These are phyloP conservation scores for Lasiosphaeris hirsuta DNA, from an alignment of 495 filamentous ascomycete genomes.

Conservation along the genomic window DNA sequence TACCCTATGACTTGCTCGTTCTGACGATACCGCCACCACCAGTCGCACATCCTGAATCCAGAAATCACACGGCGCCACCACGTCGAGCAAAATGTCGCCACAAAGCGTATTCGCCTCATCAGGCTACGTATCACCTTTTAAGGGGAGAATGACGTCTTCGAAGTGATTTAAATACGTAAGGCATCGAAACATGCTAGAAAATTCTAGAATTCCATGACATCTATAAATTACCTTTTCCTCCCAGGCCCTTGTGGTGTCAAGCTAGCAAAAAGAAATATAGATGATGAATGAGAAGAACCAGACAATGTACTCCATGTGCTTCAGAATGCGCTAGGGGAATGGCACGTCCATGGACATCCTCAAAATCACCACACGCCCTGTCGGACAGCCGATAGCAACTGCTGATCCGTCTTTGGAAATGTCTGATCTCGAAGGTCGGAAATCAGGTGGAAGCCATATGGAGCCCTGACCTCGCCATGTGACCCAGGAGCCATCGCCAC, in stretches of 20 bases:
- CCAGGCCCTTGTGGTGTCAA: not conserved
- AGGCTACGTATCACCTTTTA: not conserved
- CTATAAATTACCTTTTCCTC: not conserved
- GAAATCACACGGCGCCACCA: no score
- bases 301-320: not conserved
- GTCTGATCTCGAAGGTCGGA: not conserved
- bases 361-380: not conserved
- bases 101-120: constrained; percentile 3
- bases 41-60: no score
- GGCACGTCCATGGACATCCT: constrained; percentile 2
- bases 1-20: no score
- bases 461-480: not conserved
- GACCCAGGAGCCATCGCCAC: constrained; percentile 1
- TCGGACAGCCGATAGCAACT: constrained; percentile 1
- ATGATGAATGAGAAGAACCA: not conserved
- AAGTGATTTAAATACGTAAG: not conserved
- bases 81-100: constrained; percentile 3
- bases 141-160: not conserved
- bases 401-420: constrained; percentile 2
- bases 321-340: not conserved
- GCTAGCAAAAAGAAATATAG: constrained; percentile 1
- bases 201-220: not conserved
- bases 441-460: constrained; percentile 3
- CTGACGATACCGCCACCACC: no score
- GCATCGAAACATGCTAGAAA: not conserved